Evolutionary conservation across 768 basidiomycete species (phyloP), one percentile per base, ranked within the genome.

Genomic region (Tylopilus sp.): DNA sequence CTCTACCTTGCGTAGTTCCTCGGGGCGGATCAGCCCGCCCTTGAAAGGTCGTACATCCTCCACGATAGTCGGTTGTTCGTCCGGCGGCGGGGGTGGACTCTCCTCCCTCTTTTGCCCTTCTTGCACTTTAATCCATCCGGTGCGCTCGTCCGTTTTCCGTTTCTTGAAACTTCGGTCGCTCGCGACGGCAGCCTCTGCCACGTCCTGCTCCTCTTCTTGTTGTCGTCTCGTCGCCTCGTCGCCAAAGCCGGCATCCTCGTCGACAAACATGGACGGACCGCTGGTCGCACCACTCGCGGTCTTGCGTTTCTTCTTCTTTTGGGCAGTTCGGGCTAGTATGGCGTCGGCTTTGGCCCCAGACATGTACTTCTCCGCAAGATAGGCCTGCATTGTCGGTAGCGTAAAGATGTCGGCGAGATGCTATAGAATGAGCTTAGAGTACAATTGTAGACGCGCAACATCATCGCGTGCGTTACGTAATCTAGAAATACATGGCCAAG

Each of bases 301-400:
- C 70, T 87, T 89, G 48, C 84, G 79, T 71, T 89, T 92, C 55
- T 67, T 71, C 78, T 90, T 92, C 66, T 78, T 79, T 1, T 74
- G 72, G 3, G 72, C 76, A 0, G 80, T 69, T 41, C 83, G 82
- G 4, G 93, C 77, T 9, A 98, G 78, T 57, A 98, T 98, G 7
- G 92, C 94, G 60, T 98, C 96, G 3, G 95, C 93, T 64, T 98
- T 98, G 0, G 92, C 84, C 1, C 96, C 96, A 6, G 93, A 86
- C 94, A 98, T 96, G 75, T 98, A 98, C 57, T 90, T 92, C 58
- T 86, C 81, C 0, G 92, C 92, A 17, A 95, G 80, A 68, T 95
- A 95, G 22, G 89, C 77, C 68, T 92, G 86, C 75, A 95, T 79
- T 36, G 58, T 63, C 46, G 38, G 25, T 2, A 21, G 31, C 12